Conservation (phyloP, 352 stramenopile genomes). For the Pythium periplocum region DNA sequence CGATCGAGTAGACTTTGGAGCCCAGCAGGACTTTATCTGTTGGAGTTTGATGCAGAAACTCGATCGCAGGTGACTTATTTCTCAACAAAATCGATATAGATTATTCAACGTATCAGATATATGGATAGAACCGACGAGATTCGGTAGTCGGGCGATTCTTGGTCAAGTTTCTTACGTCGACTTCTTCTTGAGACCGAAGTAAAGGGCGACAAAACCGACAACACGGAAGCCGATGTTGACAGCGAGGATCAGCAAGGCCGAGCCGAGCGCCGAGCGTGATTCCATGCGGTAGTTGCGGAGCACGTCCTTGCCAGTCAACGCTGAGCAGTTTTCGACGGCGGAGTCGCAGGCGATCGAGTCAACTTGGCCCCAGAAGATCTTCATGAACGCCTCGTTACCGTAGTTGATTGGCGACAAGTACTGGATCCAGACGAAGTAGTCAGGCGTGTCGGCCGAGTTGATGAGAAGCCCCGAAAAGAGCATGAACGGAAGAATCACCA, state of each 20-base stretch:
- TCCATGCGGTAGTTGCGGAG: conserved; percentile 33
- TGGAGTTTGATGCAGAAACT: conserved; percentile 73
- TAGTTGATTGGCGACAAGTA: conserved; percentile 60
- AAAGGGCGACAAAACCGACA: conserved; percentile 28
- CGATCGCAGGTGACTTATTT: conserved; percentile 37
- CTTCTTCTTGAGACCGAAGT: conserved; percentile 2
- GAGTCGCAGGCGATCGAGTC: conserved; percentile 32
- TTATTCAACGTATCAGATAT: no score
- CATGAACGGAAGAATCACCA: conserved; percentile 40
- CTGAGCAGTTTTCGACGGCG: conserved; percentile 30
- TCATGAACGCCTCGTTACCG: conserved; percentile 38
- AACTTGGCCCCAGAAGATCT: conserved; percentile 35
- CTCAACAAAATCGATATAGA: not conserved
- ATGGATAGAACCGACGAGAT: no score
- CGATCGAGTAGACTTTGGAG: no score
- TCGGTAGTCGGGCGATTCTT: no score
- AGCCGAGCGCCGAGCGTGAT: conserved; percentile 12
- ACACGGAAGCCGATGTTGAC: conserved; percentile 29
- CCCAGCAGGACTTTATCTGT: no score
- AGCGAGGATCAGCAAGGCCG: conserved; percentile 25
- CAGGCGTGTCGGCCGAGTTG: conserved; percentile 26
- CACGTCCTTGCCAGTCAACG: conserved; percentile 14
- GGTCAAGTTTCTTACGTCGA: no score
- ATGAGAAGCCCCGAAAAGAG: conserved; percentile 46
- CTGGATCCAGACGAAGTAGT: conserved; percentile 54